Evolutionary conservation across 306 rosid genomes (phyloP), one percentile per base, ranked within the genome.

Genomic region (Citrullus colocynthis): DNA sequence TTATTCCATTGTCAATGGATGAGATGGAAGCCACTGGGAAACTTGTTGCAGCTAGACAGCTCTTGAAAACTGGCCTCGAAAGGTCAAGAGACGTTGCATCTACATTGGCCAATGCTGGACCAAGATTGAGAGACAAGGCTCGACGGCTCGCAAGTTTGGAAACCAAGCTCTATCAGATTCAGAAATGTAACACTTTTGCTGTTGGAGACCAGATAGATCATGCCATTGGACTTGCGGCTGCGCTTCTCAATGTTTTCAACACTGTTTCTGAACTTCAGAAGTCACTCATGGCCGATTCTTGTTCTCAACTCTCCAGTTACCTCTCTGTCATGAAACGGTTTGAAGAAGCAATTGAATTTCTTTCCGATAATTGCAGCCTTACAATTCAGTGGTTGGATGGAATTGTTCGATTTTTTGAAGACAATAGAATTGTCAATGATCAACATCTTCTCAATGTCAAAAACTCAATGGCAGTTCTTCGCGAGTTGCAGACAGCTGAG

Each of bases 301-400:
- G 79, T 82, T 80, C 80, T 51, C 84, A 90, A 86, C 87, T 92
- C 77, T 69, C 81, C 78, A 21, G 86, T 41, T 90, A 86, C 48
- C 78, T 88, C 73, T 85, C 88, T 7, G 69, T 75, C 74, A 74
- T 82, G 55, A 89, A 86, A 82, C 87, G 78, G 85, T 90, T 90
- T 3, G 92, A 90, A 87, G 92, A 90, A 83, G 92, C 91, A 20
- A 57, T 92, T 81, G 81, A 81, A 64, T 96, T 95, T 83, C 96
- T 95, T 75, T 62, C 88, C 20, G 86, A 87, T 77, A 91, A 84
- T 76, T 90, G 92, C 84, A 82, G 39, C 81, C 85, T 95, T 48
- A 90, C 88, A 44, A 70, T 84, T 30, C 82, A 82, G 61, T 91
- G 99, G 97, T 58, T 95, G 88, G 85, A 86, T 74, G 90, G 77